phyloP scores from a whole-genome alignment of 495 filamentous ascomycete genomes.

The Staphylotrichum longicolle region DNA sequence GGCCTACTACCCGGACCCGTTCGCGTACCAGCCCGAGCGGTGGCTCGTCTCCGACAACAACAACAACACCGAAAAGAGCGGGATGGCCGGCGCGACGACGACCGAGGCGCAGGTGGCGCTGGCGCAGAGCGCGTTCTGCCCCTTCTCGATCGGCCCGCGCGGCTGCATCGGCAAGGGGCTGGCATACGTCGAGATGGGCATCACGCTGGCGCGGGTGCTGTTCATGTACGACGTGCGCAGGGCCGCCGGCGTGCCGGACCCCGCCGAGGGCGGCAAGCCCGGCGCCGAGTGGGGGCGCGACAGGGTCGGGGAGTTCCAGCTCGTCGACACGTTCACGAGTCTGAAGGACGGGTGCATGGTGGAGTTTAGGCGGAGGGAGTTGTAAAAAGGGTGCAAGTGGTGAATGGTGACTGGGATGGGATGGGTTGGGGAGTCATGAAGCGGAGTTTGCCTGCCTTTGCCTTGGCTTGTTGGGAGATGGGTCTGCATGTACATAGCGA shows the following conservation, averaged over 20 bases:
- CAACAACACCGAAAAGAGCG: no score
- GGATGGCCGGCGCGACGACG: slow-evolving; percentile 6
- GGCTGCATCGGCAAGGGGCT: slow-evolving; percentile 60
- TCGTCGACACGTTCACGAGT: slow-evolving; percentile 58
- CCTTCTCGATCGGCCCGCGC: slow-evolving; percentile 57
- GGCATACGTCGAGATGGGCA: slow-evolving; percentile 54
- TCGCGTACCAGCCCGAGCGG: slow-evolving; percentile 53
- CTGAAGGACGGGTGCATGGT: slow-evolving; percentile 56
- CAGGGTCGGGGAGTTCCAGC: slow-evolving; percentile 50
- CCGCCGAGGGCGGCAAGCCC: slow-evolving; percentile 38
- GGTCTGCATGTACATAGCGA: no score
- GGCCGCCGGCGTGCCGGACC: slow-evolving; percentile 41
- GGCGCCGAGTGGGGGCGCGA: slow-evolving; percentile 48
- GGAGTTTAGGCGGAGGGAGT: slow-evolving; percentile 48
- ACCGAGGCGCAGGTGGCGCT: slow-evolving; percentile 39
- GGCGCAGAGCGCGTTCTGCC: slow-evolving; percentile 54
- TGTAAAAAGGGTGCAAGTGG: not conserved
- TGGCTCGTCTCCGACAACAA: slow-evolving; percentile 45
- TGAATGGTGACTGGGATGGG: not conserved
- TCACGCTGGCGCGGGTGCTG: slow-evolving; percentile 47
- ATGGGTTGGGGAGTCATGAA: no score
- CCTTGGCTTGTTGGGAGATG: no score
- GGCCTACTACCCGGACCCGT: slow-evolving; percentile 52
- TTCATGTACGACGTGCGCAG: slow-evolving; percentile 50
- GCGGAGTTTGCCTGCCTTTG: no score